These are phyloP conservation scores for Chalciporus piperatus DNA, from an alignment of 768 basidiomycete species.

Conservation along the genomic window DNA sequence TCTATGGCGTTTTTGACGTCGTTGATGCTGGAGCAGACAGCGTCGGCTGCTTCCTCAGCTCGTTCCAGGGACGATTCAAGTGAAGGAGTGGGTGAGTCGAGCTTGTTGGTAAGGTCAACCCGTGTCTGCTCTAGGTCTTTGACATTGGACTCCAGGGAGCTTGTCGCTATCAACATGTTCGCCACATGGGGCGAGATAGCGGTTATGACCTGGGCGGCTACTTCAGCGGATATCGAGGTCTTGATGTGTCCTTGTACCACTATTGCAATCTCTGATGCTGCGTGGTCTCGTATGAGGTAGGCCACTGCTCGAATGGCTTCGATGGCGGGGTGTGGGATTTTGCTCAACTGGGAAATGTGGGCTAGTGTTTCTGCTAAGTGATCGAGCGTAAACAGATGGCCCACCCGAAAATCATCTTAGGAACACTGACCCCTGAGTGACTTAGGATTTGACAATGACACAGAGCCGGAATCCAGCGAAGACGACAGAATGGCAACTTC, in stretches of 20 bases:
- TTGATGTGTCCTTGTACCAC: too few species aligned
- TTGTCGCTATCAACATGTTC: not conserved
- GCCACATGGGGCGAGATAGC: not conserved
- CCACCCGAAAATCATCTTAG: too few species aligned
- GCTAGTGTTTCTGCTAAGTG: too few species aligned
- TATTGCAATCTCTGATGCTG: too few species aligned
- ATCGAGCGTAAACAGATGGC: too few species aligned
- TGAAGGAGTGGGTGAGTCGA: too few species aligned
- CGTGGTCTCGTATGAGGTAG: not conserved
- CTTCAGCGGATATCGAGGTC: too few species aligned
- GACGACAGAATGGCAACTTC: too few species aligned
- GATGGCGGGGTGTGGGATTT: not conserved
- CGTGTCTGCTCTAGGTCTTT: not conserved
- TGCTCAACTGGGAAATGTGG: not conserved
- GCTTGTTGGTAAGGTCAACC: too few species aligned
- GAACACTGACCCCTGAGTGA: too few species aligned
- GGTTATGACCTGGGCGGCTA: not conserved
- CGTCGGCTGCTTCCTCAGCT: not conserved
- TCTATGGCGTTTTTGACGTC: not conserved
- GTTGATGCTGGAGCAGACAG: not conserved
- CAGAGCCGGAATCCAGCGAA: too few species aligned
- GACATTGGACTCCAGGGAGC: not conserved
- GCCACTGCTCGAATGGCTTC: not conserved
- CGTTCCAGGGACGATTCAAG: fast-evolving
- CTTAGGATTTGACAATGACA: too few species aligned